Conservation (phyloP, 768 basidiomycete genomes). For the Agaricus subrufescens region DNA sequence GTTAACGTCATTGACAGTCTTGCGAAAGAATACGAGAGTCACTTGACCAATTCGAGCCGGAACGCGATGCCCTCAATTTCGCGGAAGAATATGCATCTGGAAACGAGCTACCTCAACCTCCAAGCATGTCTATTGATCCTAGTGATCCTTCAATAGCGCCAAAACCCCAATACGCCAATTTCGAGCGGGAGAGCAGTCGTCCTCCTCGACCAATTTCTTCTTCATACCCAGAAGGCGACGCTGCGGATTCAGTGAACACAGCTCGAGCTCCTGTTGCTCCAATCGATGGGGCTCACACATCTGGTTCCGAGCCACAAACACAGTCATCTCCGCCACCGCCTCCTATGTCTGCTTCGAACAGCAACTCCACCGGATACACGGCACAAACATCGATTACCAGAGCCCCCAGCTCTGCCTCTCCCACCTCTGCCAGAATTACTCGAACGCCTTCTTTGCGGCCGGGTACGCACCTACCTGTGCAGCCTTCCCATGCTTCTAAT, state of each 20-base stretch:
- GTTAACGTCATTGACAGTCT: slow-evolving; percentile 45
- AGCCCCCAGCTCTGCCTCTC: not conserved
- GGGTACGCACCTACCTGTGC: not conserved
- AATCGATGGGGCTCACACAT: not conserved
- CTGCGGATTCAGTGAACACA: slow-evolving; percentile 3
- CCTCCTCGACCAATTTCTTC: slow-evolving; percentile 12
- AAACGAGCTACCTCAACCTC: slow-evolving; percentile 72
- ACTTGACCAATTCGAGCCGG: slow-evolving; percentile 83
- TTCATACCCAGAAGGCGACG: slow-evolving; percentile 1
- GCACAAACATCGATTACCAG: not conserved
- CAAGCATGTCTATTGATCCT: slow-evolving; percentile 57
- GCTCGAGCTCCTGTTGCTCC: not conserved
- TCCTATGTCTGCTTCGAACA: not conserved
- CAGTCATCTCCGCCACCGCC: not conserved
- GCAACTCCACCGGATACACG: too few species aligned
- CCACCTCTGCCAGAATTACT: not conserved
- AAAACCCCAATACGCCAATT: slow-evolving; percentile 22
- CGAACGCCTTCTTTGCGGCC: not conserved
- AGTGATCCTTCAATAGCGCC: slow-evolving; percentile 21
- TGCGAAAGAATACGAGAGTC: slow-evolving; percentile 85
- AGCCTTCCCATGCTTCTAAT: slow-evolving; percentile 2
- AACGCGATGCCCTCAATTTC: slow-evolving; percentile 80
- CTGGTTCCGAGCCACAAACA: not conserved
- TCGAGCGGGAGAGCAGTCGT: slow-evolving; percentile 27
- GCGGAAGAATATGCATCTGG: slow-evolving; percentile 88